Evolutionary conservation across 2,329 filamentous ascomycete species (phyloP).

Genomic region (Colletotrichum lentis): DNA sequence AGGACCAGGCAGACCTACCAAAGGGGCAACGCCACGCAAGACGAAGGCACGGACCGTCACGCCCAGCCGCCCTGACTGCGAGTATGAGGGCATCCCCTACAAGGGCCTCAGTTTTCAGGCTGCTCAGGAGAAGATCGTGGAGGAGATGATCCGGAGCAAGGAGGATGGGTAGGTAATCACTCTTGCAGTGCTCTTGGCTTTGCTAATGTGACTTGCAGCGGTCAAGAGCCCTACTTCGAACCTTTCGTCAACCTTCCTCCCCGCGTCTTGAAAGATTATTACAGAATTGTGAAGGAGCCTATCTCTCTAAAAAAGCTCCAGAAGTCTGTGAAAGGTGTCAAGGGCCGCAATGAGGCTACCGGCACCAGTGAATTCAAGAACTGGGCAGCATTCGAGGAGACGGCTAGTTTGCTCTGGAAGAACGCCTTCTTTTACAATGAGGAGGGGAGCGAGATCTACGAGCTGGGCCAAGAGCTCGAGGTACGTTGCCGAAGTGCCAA

Average conservation of each 20-base stretch:
- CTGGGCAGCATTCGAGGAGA: constrained; percentile 84
- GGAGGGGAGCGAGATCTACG: constrained; percentile 85
- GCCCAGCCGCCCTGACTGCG: constrained; percentile 57
- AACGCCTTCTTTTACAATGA: constrained; percentile 93
- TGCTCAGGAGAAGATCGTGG: constrained; percentile 85
- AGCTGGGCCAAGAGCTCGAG: constrained; percentile 80
- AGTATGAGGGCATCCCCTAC: constrained; percentile 68
- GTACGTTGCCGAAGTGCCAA: constrained; percentile 52
- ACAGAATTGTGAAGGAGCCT: constrained; percentile 81
- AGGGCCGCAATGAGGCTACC: constrained; percentile 71
- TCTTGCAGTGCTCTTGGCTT: constrained; percentile 13
- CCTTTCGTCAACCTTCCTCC: constrained; percentile 83
- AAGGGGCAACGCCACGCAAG: constrained; percentile 45
- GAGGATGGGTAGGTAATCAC: constrained; percentile 67
- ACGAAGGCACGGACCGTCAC: constrained; percentile 46
- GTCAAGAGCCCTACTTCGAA: constrained; percentile 73
- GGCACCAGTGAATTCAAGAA: constrained; percentile 75
- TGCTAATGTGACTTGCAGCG: constrained; percentile 53
- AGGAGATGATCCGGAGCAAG: constrained; percentile 74
- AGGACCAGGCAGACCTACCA: constrained; percentile 48
- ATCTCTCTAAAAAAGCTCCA: constrained; percentile 80
- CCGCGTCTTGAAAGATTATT: constrained; percentile 83
- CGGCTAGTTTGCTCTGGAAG: constrained; percentile 81
- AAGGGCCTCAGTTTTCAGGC: constrained; percentile 80
- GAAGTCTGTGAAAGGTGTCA: constrained; percentile 77